Conservation (phyloP, 2,329 filamentous ascomycete species). For the Ophiognomonia clavigignenti-juglandacearum region DNA sequence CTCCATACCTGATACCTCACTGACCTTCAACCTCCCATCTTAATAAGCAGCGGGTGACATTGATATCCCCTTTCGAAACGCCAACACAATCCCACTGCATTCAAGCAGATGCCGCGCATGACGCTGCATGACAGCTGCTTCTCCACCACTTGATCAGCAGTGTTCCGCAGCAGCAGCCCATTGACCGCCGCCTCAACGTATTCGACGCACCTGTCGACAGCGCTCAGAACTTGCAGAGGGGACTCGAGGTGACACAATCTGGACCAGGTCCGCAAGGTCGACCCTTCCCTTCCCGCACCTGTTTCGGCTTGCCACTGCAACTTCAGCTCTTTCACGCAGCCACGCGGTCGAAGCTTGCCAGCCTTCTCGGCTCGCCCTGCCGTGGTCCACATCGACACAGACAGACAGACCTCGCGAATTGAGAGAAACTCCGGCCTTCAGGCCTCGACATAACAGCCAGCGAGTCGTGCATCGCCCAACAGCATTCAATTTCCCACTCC, state of each 20-base stretch:
- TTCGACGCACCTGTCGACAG: too few relatives aligned
- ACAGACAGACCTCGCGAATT: neutral
- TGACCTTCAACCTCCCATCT: too few relatives aligned
- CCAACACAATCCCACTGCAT: neutral
- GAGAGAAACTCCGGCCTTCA: neutral
- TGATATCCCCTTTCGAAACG: slow-evolving; percentile 11
- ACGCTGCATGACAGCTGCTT: slow-evolving; percentile 11
- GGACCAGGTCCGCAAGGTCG: slow-evolving; percentile 3
- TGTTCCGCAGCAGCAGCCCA: neutral
- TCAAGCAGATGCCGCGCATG: slow-evolving; percentile 11
- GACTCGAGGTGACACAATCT: slow-evolving; percentile 2
- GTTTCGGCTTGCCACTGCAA: slow-evolving; percentile 1
- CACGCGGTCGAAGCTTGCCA: neutral
- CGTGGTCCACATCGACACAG: neutral
- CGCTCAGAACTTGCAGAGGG: neutral
- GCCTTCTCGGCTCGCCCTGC: slow-evolving; percentile 13
- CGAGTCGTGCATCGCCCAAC: neutral
- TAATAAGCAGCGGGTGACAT: slow-evolving; percentile 8
- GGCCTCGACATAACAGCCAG: neutral
- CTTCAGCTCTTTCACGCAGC: neutral
- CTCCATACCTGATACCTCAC: too few relatives aligned
- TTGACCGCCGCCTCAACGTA: neutral
- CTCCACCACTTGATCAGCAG: slow-evolving; percentile 2
- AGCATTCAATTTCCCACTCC: neutral
- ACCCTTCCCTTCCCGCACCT: slow-evolving; percentile 6